These are phyloP conservation scores for Penicillium diatomitis DNA, from an alignment of 495 filamentous ascomycete genomes.

Conservation along the genomic window DNA sequence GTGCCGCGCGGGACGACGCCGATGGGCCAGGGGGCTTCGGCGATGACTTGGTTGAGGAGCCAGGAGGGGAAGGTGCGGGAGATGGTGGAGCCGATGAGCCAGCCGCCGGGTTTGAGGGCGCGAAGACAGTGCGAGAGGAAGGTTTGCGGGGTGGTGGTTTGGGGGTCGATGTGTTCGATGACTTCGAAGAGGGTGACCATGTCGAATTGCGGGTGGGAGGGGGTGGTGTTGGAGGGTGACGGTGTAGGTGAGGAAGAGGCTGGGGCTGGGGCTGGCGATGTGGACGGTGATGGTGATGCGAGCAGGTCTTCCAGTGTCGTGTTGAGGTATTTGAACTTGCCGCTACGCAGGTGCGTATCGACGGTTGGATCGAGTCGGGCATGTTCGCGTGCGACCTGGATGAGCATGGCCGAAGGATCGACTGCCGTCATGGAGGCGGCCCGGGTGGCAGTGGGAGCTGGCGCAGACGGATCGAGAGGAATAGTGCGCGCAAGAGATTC, in stretches of 20 bases:
- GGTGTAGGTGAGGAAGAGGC: neutral
- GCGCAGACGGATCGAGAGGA: constrained; percentile 34
- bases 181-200: constrained; percentile 88
- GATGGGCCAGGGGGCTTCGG: constrained; percentile 69
- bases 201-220: constrained; percentile 41
- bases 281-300: neutral
- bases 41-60: constrained; percentile 83
- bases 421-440: constrained; percentile 69
- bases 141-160: constrained; percentile 44
- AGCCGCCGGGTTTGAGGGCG: constrained; percentile 83
- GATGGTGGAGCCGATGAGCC: constrained; percentile 87
- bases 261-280: neutral
- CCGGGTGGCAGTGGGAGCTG: constrained; percentile 42
- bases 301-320: constrained; percentile 60
- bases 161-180: constrained; percentile 68
- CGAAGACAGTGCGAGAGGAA: constrained; percentile 61
- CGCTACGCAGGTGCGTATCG: constrained; percentile 33
- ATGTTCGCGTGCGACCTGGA: constrained; percentile 70
- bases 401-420: constrained; percentile 72
- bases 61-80: constrained; percentile 79
- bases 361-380: constrained; percentile 55
- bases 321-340: constrained; percentile 61
- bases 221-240: neutral
- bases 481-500: constrained; percentile 76
- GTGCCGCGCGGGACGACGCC: constrained; percentile 84